Conservation (phyloP, 2,329 filamentous ascomycete genomes). For the Monascus ruber region DNA sequence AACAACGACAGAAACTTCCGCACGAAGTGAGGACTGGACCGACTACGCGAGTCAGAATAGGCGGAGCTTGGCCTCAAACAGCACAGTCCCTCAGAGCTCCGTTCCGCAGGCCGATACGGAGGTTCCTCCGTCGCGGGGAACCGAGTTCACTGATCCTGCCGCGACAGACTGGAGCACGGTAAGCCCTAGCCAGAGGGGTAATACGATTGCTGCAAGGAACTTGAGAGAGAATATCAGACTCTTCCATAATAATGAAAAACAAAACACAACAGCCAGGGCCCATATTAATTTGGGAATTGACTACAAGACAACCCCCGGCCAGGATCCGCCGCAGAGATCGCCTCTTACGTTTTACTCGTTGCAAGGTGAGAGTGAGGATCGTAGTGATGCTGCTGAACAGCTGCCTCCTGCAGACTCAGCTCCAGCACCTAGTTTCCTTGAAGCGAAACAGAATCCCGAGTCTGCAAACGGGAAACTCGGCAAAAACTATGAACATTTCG, state of each 20-base stretch:
- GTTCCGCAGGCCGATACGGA: constrained; percentile 34
- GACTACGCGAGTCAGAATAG: constrained; percentile 41
- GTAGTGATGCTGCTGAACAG: constrained; percentile 61
- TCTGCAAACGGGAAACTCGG: constrained; percentile 38
- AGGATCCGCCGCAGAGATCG: constrained; percentile 55
- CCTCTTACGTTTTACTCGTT: constrained; percentile 62
- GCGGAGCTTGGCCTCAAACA: constrained; percentile 49
- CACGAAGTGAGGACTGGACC: constrained; percentile 32
- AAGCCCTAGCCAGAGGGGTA: constrained; percentile 59
- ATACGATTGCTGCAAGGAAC: constrained; percentile 46
- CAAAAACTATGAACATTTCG: constrained; percentile 83
- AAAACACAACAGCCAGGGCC: constrained; percentile 18
- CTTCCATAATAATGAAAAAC: constrained; percentile 46
- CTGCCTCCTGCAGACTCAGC: constrained; percentile 72
- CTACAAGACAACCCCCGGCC: constrained; percentile 44
- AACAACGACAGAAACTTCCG: constrained; percentile 21
- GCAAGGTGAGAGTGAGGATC: constrained; percentile 41
- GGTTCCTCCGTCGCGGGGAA: constrained; percentile 62
- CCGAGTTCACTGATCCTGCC: constrained; percentile 67
- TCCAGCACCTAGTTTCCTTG: constrained; percentile 44
- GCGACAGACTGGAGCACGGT: constrained; percentile 58
- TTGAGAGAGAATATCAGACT: constrained; percentile 69
- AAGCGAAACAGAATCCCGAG: constrained; percentile 30
- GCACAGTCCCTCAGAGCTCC: constrained; percentile 30
- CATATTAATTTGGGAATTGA: constrained; percentile 50